Percentiles rank a stretch among this genome's conserved stretches.
phyloP scores from a whole-genome alignment of 2,329 filamentous ascomycete species.

The Mycosphaerelloides madeirae region DNA sequence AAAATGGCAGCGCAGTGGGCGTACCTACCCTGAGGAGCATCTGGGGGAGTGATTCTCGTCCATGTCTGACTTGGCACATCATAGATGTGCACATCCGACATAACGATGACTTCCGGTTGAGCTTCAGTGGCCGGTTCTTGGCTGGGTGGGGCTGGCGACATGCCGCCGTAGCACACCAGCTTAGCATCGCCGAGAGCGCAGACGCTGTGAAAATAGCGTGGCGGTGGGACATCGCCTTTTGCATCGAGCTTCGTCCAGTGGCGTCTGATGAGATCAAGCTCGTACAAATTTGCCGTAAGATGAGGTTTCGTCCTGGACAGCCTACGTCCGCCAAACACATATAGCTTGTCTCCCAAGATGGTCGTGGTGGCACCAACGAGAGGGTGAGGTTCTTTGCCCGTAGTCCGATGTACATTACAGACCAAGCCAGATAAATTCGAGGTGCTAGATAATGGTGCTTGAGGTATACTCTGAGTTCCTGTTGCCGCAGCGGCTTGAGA shows the following conservation, averaged over 20 bases:
- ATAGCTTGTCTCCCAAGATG: constrained; percentile 89
- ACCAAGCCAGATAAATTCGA: constrained; percentile 62
- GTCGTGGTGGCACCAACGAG: constrained; percentile 94
- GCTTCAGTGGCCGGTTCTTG: constrained; percentile 66
- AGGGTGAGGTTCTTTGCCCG: constrained; percentile 83
- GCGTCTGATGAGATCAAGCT: constrained; percentile 81
- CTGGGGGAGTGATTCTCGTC: constrained; percentile 69
- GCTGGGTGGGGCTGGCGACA: constrained; percentile 63
- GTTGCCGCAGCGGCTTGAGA: constrained; percentile 22
- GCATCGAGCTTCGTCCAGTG: constrained; percentile 92
- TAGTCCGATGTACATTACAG: constrained; percentile 72
- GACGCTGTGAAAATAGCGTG: constrained; percentile 95
- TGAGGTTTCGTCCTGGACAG: constrained; percentile 78
- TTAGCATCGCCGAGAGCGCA: constrained; percentile 92
- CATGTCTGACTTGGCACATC: constrained; percentile 78
- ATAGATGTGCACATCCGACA: constrained; percentile 97
- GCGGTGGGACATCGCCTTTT: constrained; percentile 77
- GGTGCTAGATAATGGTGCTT: constrained; percentile 46
- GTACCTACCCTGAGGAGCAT: constrained; percentile 88
- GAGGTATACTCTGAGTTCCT: constrained; percentile 12
- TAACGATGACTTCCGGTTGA: constrained; percentile 65
- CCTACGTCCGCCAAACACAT: constrained; percentile 89
- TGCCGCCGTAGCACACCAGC: constrained; percentile 94
- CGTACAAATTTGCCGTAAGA: constrained; percentile 85
- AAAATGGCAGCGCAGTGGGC: constrained; percentile 93